Percentiles rank a stretch among this genome's conserved stretches.
Evolutionary conservation across 441 rosid genomes (phyloP).

Genomic region (Jatropha podagrica): DNA sequence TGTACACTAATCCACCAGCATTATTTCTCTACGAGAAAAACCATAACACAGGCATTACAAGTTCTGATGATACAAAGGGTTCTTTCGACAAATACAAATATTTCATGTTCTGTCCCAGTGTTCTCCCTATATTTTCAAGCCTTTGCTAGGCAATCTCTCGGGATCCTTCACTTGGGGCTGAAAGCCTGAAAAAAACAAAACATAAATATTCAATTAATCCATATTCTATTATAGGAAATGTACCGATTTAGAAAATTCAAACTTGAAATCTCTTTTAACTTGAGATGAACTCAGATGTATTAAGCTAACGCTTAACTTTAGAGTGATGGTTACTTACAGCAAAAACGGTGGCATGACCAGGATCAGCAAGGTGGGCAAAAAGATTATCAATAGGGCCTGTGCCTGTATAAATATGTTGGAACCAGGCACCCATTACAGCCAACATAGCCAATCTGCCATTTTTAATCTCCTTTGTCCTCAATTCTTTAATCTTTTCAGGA

Average conservation of each 20-base stretch:
- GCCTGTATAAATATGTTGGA: constrained; percentile 96
- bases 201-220: background rate
- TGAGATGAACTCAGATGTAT: no score
- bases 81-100: constrained; percentile 17
- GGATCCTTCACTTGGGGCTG: constrained; percentile 65
- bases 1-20: constrained; percentile 37
- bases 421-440: constrained; percentile 99
- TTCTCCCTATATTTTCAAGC: constrained; percentile 12
- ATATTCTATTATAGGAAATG: background rate
- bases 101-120: background rate
- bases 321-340: constrained; percentile 51
- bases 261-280: background rate
- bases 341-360: constrained; percentile 93
- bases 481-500: constrained; percentile 75
- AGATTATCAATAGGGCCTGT: constrained; percentile 96
- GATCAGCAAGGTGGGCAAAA: constrained; percentile 95
- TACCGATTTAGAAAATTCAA: no score
- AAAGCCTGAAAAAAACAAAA: constrained; percentile 56
- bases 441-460: constrained; percentile 94
- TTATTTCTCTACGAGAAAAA: constrained; percentile 20
- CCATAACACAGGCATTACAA: constrained; percentile 28
- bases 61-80: constrained; percentile 26
- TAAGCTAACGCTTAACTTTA: no score
- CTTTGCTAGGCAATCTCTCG: background rate
- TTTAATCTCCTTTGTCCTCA: constrained; percentile 94